A percentile compares a stretch with the other conserved stretches of the same genome.
Evolutionary conservation across 106 monocot species (phyloP).

Genomic region (Apostasia shenzhenica): DNA sequence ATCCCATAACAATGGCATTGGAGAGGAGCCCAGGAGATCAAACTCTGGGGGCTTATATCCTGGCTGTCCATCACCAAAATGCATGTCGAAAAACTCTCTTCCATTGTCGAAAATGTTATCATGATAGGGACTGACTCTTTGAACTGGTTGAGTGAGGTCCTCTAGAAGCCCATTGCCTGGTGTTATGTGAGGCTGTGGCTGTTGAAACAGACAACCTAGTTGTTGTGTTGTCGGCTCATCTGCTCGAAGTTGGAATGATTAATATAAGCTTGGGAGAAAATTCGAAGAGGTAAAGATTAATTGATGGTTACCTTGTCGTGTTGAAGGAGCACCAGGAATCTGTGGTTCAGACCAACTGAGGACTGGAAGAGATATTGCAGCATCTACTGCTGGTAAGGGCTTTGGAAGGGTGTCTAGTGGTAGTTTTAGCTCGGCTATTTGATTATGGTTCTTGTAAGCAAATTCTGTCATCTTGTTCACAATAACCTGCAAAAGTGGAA

Average conservation of each 20-base stretch:
- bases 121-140: slow-evolving; percentile 11
- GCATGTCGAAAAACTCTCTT: slow-evolving; percentile 10
- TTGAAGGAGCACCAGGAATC: background rate
- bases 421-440: slow-evolving; percentile 35
- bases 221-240: slow-evolving; percentile 19
- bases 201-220: slow-evolving; percentile 5
- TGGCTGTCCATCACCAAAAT: slow-evolving; percentile 9
- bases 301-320: slow-evolving; percentile 19
- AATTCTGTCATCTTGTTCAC: slow-evolving; percentile 45
- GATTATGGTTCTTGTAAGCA: slow-evolving; percentile 37
- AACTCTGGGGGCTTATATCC: slow-evolving; percentile 16
- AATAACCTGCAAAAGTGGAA: slow-evolving; percentile 27
- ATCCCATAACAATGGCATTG: slow-evolving; percentile 11
- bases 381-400: slow-evolving; percentile 1
- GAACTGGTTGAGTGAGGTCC: slow-evolving; percentile 9
- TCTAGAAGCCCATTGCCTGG: slow-evolving; percentile 17
- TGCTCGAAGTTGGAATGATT: slow-evolving; percentile 8
- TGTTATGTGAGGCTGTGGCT: background rate
- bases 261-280: background rate
- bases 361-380: background rate
- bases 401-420: slow-evolving; percentile 4
- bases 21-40: slow-evolving; percentile 5
- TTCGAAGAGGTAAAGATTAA: background rate
- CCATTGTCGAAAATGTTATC: slow-evolving; percentile 8
- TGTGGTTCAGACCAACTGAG: slow-evolving; percentile 11